Conservation (phyloP, 768 basidiomycete species). For the Hydnomerulius pinastri region DNA sequence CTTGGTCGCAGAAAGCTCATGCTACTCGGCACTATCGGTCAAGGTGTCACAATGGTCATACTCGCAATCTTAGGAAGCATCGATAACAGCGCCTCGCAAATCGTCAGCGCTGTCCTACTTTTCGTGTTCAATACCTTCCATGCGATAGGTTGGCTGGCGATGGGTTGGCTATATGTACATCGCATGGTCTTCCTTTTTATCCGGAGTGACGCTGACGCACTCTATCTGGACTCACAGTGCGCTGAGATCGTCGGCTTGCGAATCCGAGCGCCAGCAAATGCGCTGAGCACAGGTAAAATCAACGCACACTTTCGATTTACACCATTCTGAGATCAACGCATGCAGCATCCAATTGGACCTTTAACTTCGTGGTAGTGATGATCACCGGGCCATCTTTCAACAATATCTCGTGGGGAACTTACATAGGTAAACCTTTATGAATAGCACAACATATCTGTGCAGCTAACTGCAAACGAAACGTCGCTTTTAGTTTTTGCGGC, state of each 20-base stretch:
- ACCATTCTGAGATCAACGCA: neutral
- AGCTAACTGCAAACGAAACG: too few species aligned
- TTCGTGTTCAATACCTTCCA: constrained; percentile 78
- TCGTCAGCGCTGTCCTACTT: constrained; percentile 54
- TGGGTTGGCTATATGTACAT: constrained; percentile 70
- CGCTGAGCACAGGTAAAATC: constrained; percentile 50
- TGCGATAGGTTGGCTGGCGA: constrained; percentile 68
- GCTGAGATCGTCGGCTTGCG: constrained; percentile 65
- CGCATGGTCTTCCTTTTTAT: neutral
- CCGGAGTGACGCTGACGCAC: neutral
- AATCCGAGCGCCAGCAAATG: constrained; percentile 66
- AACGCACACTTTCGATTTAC: neutral
- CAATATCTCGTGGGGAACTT: constrained; percentile 59
- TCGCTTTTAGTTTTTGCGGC: too few species aligned
- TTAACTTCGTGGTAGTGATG: constrained; percentile 62
- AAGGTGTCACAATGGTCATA: constrained; percentile 57
- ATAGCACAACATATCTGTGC: too few species aligned
- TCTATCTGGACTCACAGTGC: constrained; percentile 47
- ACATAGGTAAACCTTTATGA: constrained; percentile 44
- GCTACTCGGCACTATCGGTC: constrained; percentile 66
- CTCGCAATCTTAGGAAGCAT: constrained; percentile 58
- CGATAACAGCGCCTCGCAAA: constrained; percentile 46
- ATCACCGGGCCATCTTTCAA: constrained; percentile 61
- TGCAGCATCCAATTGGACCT: constrained; percentile 50
- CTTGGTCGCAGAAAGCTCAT: constrained; percentile 74